Percentiles rank a stretch among this genome's conserved stretches.
These are phyloP conservation scores for Pseudogymnoascus sp. DNA, from an alignment of 2,329 filamentous ascomycete species.

Conservation along the genomic window DNA sequence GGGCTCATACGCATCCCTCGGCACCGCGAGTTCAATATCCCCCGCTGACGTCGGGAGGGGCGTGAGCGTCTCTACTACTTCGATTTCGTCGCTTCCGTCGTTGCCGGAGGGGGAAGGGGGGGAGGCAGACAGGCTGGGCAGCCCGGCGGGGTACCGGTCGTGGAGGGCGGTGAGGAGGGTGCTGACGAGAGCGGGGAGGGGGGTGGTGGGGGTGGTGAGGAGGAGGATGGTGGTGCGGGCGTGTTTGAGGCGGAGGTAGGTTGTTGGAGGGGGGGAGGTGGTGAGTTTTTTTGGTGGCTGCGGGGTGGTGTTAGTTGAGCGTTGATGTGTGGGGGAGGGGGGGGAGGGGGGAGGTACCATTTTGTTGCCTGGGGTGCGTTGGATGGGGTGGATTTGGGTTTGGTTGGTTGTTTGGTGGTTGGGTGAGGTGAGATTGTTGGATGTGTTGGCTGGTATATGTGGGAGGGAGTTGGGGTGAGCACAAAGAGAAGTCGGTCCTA, in stretches of 20 bases:
- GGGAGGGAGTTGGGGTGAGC: neutral
- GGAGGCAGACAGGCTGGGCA: slow-evolving; percentile 31
- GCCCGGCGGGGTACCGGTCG: slow-evolving; percentile 47
- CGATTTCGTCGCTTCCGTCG: slow-evolving; percentile 28
- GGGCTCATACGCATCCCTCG: slow-evolving; percentile 38
- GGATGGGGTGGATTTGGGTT: neutral
- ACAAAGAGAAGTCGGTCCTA: neutral
- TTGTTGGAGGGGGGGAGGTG: slow-evolving; percentile 39
- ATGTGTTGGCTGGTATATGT: neutral
- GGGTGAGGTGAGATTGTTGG: neutral
- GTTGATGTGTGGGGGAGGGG: neutral
- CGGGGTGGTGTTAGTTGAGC: slow-evolving; percentile 15
- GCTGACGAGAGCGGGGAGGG: slow-evolving; percentile 48
- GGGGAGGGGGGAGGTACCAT: neutral
- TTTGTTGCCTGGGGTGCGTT: neutral
- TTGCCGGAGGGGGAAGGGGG: slow-evolving; percentile 20
- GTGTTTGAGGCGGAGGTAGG: slow-evolving; percentile 60
- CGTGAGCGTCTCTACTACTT: slow-evolving; percentile 28
- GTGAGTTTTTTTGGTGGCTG: slow-evolving; percentile 13
- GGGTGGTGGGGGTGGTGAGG: slow-evolving; percentile 49
- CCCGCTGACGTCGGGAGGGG: slow-evolving; percentile 30
- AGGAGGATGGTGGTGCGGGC: slow-evolving; percentile 63
- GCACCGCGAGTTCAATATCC: slow-evolving; percentile 39
- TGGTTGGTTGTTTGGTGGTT: neutral
- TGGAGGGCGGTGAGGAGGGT: slow-evolving; percentile 50